These are phyloP conservation scores for Stemphylium lycopersici DNA, from an alignment of 2,329 filamentous ascomycete genomes.

Conservation along the genomic window DNA sequence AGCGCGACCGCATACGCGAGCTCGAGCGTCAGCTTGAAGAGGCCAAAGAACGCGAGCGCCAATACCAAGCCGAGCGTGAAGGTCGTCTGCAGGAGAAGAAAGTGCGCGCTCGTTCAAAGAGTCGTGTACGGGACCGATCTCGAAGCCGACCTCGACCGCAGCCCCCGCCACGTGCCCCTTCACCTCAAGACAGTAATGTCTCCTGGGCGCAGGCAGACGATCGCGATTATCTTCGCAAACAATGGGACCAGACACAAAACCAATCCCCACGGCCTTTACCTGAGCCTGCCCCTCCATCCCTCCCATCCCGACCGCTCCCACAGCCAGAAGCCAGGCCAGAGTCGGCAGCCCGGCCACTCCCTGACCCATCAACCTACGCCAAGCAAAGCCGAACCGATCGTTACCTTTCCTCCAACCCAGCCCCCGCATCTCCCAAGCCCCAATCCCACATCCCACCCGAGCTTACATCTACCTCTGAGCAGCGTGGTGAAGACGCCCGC, in stretches of 20 bases:
- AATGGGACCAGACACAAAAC: conserved; percentile 56
- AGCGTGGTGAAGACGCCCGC: conserved; percentile 66
- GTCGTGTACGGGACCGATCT: conserved; percentile 44
- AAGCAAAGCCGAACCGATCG: conserved; percentile 60
- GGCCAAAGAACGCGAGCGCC: conserved; percentile 69
- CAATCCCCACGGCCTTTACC: conserved; percentile 45
- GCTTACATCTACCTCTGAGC: conserved; percentile 65
- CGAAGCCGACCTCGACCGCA: conserved; percentile 42
- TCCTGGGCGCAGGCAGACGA: conserved; percentile 70
- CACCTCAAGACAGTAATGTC: conserved; percentile 60
- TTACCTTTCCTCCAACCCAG: conserved; percentile 62
- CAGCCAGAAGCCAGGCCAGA: conserved; percentile 41
- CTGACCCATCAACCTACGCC: conserved; percentile 42
- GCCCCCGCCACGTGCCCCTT: conserved; percentile 47
- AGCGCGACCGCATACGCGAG: conserved; percentile 75
- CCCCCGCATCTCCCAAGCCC: conserved; percentile 55
- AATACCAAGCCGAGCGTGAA: conserved; percentile 67
- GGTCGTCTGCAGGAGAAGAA: conserved; percentile 53
- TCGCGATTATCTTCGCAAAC: conserved; percentile 66
- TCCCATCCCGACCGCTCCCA: conserved; percentile 58
- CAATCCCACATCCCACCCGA: conserved; percentile 55
- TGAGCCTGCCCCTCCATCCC: conserved; percentile 35
- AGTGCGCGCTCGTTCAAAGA: conserved; percentile 46
- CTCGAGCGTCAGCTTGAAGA: conserved; percentile 75
- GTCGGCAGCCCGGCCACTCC: conserved; percentile 40